Base-by-base conservation (phyloP, 495 filamentous ascomycete species). In the Hypoxylon crocopeplum region DNA sequence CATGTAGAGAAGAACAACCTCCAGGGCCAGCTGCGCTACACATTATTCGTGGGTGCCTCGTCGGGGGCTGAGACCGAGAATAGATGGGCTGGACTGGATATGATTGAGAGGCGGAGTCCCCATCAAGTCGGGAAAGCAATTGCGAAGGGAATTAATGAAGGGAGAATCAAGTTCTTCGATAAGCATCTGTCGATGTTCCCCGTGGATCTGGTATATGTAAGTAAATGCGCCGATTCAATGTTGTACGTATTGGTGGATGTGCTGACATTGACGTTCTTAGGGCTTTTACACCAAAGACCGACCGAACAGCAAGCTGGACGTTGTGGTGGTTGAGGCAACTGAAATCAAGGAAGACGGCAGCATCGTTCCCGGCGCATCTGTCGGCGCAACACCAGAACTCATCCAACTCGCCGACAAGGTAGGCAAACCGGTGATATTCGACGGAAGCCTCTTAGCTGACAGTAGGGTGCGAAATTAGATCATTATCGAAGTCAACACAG, bases 151-250 rank as follows among this genome's bases (percentile, higher is more conserved):
- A 95, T 96, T 74, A 96, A 96, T 69, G 85, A 85, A 58, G 92
- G 91, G 10, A 83, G 86, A 48, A 96, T 96, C 62, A 88, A 92
- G 38, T 96, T 96, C 75, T 96, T 96, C 55, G 92, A 96, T 69
- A 90, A 96, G 75, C 92, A 96, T 78, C 70, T 96, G 62, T 89
- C 85, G 74, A 96, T 95, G 91, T 96, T 96, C 72, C 92, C 92
- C 19, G 84, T 87, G 36, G 92, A 96, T 76, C 75, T 96, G 59
- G 86, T 93, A 48, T 91, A 91, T 68, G 88, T 87, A 70, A 70
- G 83, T 81, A 38, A 20, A 33, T 25, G 1, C 25, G 5, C 16
- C 12, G 20, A 50, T 25, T 48, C 33, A 33, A 7, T 2, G 1
- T 17, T 25, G 1, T 16, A 4, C n/a, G 24, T 36, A n/a, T n/a